Conservation (phyloP, 163 green algal species). For the Scenedesmus sp. region DNA sequence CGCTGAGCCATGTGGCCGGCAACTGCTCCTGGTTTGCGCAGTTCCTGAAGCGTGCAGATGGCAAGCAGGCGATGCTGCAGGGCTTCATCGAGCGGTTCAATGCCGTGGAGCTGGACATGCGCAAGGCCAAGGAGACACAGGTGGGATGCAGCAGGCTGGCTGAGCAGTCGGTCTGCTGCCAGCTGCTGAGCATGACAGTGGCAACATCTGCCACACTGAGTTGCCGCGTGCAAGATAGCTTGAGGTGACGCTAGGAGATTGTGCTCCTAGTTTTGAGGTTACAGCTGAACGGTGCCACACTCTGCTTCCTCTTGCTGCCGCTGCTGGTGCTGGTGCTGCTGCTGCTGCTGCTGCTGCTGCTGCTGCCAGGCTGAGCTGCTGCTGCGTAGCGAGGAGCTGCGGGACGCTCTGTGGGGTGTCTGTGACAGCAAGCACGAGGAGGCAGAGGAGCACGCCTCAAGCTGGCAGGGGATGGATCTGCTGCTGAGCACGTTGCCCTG, state of each 20-base stretch:
- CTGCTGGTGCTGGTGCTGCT: background rate
- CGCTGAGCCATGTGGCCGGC: constrained; percentile 58
- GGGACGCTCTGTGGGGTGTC: constrained; percentile 81
- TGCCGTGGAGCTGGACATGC: constrained; percentile 65
- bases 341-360: background rate
- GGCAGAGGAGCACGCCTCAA: constrained; percentile 65
- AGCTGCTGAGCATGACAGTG: too few relatives aligned
- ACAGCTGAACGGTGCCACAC: too few relatives aligned
- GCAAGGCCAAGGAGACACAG: constrained; percentile 62
- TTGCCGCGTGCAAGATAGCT: too few relatives aligned
- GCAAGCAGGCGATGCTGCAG: constrained; percentile 63
- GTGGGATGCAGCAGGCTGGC: background rate
- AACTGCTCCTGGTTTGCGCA: constrained; percentile 57
- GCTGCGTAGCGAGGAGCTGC: constrained; percentile 82
- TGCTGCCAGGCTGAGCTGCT: constrained; percentile 71
- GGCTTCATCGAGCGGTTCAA: constrained; percentile 74
- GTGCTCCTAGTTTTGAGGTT: constrained; percentile 1
- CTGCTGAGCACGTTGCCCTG: constrained; percentile 61
- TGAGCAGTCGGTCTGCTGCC: too few relatives aligned
- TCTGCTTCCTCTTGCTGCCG: too few relatives aligned
- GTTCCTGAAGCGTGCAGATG: constrained; percentile 67
- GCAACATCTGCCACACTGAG: too few relatives aligned
- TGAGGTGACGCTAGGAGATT: too few relatives aligned
- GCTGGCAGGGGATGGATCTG: constrained; percentile 65
- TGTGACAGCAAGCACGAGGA: constrained; percentile 78